These are phyloP conservation scores for Botrytis fabae DNA, from an alignment of 2,329 filamentous ascomycete genomes.

Conservation along the genomic window DNA sequence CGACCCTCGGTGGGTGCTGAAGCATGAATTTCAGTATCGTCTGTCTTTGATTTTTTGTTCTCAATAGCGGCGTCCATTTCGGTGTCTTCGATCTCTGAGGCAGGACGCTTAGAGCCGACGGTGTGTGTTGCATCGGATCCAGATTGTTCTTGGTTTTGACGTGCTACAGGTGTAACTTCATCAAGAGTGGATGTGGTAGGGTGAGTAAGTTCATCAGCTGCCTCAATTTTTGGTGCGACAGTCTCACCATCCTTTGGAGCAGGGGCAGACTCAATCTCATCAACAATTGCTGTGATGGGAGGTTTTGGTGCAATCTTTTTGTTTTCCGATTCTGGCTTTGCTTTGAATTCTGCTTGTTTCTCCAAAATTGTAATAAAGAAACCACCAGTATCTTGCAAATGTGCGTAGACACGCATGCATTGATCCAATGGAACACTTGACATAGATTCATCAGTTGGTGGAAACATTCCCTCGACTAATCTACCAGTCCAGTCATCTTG, in stretches of 20 bases:
- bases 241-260: constrained; percentile 38
- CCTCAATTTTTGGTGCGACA: constrained; percentile 39
- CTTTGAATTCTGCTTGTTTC: constrained; percentile 84
- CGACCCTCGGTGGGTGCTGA: constrained; percentile 29
- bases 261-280: constrained; percentile 43
- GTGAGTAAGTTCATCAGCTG: constrained; percentile 36
- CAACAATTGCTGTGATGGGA: constrained; percentile 43
- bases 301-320: constrained; percentile 50
- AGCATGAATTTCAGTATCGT: constrained; percentile 32
- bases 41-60: constrained; percentile 50
- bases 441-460: constrained; percentile 56
- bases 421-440: constrained; percentile 75
- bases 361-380: constrained; percentile 97
- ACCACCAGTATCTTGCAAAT: constrained; percentile 92
- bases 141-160: constrained; percentile 40
- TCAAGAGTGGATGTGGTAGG: constrained; percentile 33
- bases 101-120: constrained; percentile 41
- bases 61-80: constrained; percentile 28
- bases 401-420: constrained; percentile 92
- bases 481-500: constrained; percentile 63
- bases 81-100: constrained; percentile 40
- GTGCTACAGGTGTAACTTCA: constrained; percentile 35
- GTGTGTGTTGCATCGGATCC: constrained; percentile 30
- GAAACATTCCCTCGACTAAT: constrained; percentile 82
- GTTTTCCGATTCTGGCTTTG: constrained; percentile 65